These are phyloP conservation scores for Capsella rubella DNA, from an alignment of 441 rosid genomes.

Conservation along the genomic window DNA sequence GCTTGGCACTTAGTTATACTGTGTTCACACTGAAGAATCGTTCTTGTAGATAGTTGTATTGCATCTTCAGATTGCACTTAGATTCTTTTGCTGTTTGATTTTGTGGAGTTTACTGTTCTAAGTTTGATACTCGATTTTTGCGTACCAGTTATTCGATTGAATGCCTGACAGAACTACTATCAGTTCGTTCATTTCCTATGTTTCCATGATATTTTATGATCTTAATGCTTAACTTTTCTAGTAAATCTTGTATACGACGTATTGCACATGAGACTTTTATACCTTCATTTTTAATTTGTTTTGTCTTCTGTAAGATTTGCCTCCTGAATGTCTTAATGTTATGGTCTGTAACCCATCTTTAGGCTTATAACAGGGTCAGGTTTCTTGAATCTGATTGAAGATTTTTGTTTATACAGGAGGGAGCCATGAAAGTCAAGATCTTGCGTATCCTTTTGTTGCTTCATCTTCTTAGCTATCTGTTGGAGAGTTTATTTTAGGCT, in stretches of 20 bases:
- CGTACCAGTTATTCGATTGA: slow-evolving; percentile 23
- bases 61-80: not conserved
- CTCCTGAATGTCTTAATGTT: not conserved
- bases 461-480: slow-evolving; percentile 16
- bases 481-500: not conserved
- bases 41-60: not conserved
- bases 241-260: not conserved
- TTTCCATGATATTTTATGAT: not conserved
- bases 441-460: slow-evolving; percentile 73
- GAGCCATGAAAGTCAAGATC: slow-evolving; percentile 77
- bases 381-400: slow-evolving; percentile 22
- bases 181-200: not conserved
- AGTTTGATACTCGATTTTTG: not conserved
- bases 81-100: not conserved
- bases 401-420: slow-evolving; percentile 46
- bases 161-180: slow-evolving; percentile 2
- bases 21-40: not conserved
- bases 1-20: not conserved
- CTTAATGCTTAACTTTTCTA: not conserved
- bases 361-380: not conserved
- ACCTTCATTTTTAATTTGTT: not conserved
- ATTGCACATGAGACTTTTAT: not conserved
- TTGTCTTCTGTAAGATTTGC: not conserved
- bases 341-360: not conserved
- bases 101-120: not conserved